A percentile compares a stretch with the other conserved stretches of the same genome.
These are phyloP conservation scores for Solanum lycopersicoides DNA, from an alignment of 257 asterid species.

Conservation along the genomic window DNA sequence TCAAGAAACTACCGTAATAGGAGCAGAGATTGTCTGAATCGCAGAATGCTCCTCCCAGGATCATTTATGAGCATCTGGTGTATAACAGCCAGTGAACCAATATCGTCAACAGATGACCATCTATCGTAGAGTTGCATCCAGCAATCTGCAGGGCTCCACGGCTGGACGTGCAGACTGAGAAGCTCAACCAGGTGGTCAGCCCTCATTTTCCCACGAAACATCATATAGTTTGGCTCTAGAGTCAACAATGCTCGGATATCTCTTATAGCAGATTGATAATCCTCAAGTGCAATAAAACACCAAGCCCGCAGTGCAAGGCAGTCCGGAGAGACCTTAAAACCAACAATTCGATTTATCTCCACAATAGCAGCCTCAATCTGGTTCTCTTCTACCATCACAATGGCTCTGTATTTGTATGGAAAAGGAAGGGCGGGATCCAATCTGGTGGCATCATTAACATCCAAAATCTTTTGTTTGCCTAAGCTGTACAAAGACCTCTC, in stretches of 20 bases:
- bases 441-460: constrained; percentile 35
- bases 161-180: constrained; percentile 18
- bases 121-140: constrained; percentile 43
- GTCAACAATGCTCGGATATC: constrained; percentile 38
- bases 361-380: constrained; percentile 24
- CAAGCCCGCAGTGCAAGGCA: constrained; percentile 41
- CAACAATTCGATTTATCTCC: constrained; percentile 29
- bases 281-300: constrained; percentile 31
- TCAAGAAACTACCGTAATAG: constrained; percentile 23
- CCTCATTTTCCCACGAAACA: constrained; percentile 38
- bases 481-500: constrained; percentile 33
- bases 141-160: constrained; percentile 49
- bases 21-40: constrained; percentile 40
- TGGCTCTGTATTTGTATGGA: constrained; percentile 38
- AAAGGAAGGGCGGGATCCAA: constrained; percentile 38
- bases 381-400: constrained; percentile 29
- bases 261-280: constrained; percentile 34
- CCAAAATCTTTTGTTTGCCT: constrained; percentile 26
- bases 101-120: constrained; percentile 48
- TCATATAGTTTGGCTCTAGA: constrained; percentile 33
- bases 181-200: constrained; percentile 36
- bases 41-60: constrained; percentile 32
- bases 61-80: constrained; percentile 35
- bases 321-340: constrained; percentile 37
- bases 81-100: constrained; percentile 40